Conservation (phyloP, 768 basidiomycete species). For the Thelephora ganbajun region DNA sequence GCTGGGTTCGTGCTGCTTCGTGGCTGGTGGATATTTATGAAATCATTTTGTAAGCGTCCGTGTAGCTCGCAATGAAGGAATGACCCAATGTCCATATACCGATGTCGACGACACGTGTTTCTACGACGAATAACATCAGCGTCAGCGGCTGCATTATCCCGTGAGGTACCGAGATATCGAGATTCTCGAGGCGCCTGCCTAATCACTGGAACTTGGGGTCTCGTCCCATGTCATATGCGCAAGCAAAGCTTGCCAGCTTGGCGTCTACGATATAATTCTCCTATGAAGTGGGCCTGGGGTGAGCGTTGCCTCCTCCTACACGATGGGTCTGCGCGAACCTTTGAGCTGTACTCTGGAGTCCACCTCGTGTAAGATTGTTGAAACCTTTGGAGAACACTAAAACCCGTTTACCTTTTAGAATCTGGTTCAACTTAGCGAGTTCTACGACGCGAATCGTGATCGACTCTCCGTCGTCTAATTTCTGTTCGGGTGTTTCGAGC, state of each 20-base stretch:
- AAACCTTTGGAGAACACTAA: background rate
- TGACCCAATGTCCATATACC: no score
- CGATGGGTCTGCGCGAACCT: slow-evolving; percentile 23
- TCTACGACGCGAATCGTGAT: slow-evolving; percentile 65
- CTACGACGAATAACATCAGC: no score
- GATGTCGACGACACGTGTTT: no score
- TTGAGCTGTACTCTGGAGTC: slow-evolving; percentile 37
- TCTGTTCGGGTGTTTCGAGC: slow-evolving; percentile 55
- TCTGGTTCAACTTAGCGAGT: slow-evolving; percentile 43
- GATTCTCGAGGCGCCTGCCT: no score
- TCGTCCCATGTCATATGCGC: slow-evolving; percentile 6
- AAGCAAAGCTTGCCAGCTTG: slow-evolving; percentile 9
- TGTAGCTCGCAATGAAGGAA: no score
- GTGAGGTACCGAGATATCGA: no score
- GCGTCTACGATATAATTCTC: slow-evolving; percentile 30
- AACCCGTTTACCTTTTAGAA: slow-evolving; percentile 47
- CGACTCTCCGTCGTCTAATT: slow-evolving; percentile 78
- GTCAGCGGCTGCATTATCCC: no score
- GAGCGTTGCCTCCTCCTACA: background rate
- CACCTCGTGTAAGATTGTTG: background rate
- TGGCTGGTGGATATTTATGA: no score
- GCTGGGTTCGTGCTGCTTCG: no score
- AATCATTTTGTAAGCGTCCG: no score
- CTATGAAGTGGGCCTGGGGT: background rate
- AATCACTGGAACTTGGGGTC: slow-evolving; percentile 2